Base-by-base conservation (phyloP, 495 filamentous ascomycete genomes). In the Trichodelitschia bisporula region DNA sequence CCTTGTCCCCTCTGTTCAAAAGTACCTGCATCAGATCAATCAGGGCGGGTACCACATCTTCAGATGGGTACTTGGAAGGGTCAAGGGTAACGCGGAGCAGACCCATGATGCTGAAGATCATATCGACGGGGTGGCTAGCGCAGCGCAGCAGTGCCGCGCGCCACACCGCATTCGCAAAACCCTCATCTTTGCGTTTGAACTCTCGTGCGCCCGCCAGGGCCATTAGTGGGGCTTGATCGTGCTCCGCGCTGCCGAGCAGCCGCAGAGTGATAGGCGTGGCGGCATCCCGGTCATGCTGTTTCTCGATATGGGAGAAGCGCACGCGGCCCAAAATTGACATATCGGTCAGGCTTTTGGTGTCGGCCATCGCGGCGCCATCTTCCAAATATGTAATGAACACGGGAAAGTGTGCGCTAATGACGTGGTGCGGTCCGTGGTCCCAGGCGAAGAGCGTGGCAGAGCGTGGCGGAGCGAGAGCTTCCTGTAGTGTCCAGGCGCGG, bases 401-500 rank as follows among this genome's bases (percentile, higher is more conserved):
- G 21, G 21, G 6, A 24, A 24, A 24, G n/a, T 24, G 21, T n/a
- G 21, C 21, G 6, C n/a, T 6, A 6, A 24, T 6, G 6, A 24
- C n/a, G 21, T 6, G 6, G 21, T 24, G 6, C n/a, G n/a, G n/a
- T 6, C 21, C 21, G 6, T 24, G 6, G 21, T 24, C 21, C 21
- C 21, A 24, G 21, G 21, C 21, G 21, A 24, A 24, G 6, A 24
- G 21, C 6, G 6, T 6, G 6, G 6, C 21, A n/a, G 21, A 24
- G 6, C 21, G 21, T n/a, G 21, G 21, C 21, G 21, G 21, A 6
- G 21, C 21, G 6, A 24, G 6, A n/a, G 21, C 21, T n/a, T 24
- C 21, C 21, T 24, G 21, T 24, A 24, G 21, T n/a, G 21, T 24
- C 21, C 21, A 24, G 21, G 21, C 21, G 21, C 21, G 21, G 21